Evolutionary conservation across 257 asterid genomes (phyloP).

Genomic region (Nyctanthes arbortristis): DNA sequence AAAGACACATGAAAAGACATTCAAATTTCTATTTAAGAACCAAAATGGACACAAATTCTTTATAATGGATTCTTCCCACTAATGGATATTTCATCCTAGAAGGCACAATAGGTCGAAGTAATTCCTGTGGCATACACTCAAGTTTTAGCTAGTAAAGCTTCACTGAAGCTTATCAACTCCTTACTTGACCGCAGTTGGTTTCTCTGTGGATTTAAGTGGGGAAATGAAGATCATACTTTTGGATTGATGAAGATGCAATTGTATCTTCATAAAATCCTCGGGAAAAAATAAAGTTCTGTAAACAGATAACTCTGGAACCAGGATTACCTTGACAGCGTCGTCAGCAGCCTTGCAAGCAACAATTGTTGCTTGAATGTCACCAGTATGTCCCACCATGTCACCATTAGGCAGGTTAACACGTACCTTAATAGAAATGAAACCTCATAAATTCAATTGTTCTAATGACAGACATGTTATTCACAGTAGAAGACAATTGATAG

Average conservation of each 20-base stretch:
- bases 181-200: no score
- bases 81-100: no score
- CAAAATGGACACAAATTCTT: no score
- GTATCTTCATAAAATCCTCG: neutral
- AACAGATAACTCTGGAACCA: neutral
- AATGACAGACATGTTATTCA: neutral
- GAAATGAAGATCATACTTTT: no score
- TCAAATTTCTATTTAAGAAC: no score
- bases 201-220: no score
- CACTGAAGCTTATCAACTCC: neutral
- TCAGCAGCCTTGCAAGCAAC: conserved; percentile 97
- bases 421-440: conserved; percentile 43
- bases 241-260: no score
- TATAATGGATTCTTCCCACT: no score
- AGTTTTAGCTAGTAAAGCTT: neutral
- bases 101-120: no score
- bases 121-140: no score
- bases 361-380: conserved; percentile 88
- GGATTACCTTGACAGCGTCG: conserved; percentile 84
- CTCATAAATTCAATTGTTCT: neutral
- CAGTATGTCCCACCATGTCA: conserved; percentile 99
- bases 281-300: neutral
- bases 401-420: conserved; percentile 89
- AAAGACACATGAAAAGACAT: no score
- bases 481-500: neutral